Evolutionary conservation across 139 green algal species (phyloP).

Genomic region (Desmodesmus armatus): DNA sequence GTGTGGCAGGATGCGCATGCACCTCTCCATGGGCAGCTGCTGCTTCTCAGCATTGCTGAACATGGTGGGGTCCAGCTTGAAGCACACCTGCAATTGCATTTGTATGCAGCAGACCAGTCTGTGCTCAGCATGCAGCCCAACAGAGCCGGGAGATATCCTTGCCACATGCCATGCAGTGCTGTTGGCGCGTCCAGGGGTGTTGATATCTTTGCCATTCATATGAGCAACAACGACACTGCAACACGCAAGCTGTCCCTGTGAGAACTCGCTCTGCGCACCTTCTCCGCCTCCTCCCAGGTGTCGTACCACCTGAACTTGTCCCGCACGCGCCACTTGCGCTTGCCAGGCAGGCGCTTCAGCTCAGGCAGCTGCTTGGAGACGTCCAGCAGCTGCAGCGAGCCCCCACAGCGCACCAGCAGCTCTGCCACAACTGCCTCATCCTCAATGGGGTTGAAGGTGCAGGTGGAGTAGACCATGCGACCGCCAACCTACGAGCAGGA

Average conservation of each 20-base stretch:
- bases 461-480: conserved; percentile 98
- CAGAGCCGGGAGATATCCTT: too few relatives aligned
- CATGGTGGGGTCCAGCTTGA: conserved; percentile 83
- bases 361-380: conserved; percentile 76
- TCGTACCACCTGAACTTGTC: conserved; percentile 62
- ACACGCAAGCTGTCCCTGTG: background rate
- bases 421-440: conserved; percentile 98
- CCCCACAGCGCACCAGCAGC: conserved; percentile 62
- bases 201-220: background rate
- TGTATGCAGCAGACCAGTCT: too few relatives aligned
- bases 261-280: background rate
- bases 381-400: conserved; percentile 91
- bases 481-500: conserved; percentile 87
- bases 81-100: conserved; percentile 4
- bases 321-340: conserved; percentile 74
- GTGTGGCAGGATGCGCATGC: conserved; percentile 98
- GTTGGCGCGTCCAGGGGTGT: too few relatives aligned
- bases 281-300: conserved; percentile 69
- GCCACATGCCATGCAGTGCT: too few relatives aligned
- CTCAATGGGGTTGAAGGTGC: conserved; percentile 98
- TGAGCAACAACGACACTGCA: background rate
- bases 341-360: conserved; percentile 83
- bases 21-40: conserved; percentile 87
- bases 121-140: too few relatives aligned
- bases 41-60: conserved; percentile 78